Conservation (phyloP, 495 filamentous ascomycete species). For the Aspergillus wentii region DNA sequence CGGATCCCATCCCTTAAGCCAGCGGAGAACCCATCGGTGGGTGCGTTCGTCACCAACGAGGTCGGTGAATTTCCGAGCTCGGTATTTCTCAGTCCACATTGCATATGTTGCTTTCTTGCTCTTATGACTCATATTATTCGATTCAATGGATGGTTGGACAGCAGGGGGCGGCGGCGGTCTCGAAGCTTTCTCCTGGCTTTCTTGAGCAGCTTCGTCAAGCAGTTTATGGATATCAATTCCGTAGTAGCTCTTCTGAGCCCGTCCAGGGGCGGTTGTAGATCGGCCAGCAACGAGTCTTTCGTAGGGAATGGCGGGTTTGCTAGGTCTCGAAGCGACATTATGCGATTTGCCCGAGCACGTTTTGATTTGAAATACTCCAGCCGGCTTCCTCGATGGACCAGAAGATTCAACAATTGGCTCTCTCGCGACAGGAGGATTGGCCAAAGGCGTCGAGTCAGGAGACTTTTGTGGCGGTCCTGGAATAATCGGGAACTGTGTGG, state of each 20-base stretch:
- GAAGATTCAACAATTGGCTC: no score
- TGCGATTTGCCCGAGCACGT: conserved; percentile 64
- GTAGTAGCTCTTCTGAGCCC: conserved; percentile 80
- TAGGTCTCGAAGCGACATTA: conserved; percentile 47
- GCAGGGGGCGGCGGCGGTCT: conserved; percentile 7
- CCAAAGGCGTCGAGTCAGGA: no score
- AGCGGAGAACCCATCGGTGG: conserved; percentile 83
- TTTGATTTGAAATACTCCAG: conserved; percentile 42
- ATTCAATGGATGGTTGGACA: conserved; percentile 34
- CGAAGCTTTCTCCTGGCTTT: conserved; percentile 33
- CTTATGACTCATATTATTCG: conserved; percentile 26
- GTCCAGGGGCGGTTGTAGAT: conserved; percentile 61
- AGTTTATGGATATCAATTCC: conserved; percentile 85
- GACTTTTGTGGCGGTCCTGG: conserved; percentile 7
- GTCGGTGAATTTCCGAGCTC: conserved; percentile 86
- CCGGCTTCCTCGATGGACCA: conserved; percentile 9
- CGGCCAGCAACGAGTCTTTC: conserved; percentile 64
- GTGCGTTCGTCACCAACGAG: conserved; percentile 92
- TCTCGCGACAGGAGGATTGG: no score
- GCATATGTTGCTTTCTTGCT: conserved; percentile 35
- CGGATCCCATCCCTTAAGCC: conserved; percentile 91
- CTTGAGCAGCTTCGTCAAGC: conserved; percentile 61
- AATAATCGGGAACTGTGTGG: conserved; percentile 2
- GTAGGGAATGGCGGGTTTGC: conserved; percentile 49
- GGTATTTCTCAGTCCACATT: conserved; percentile 88